Percentiles rank a stretch among this genome's conserved stretches.
These are phyloP conservation scores for Cylindrotheca closterium DNA, from an alignment of 108 stramenopile species.

Conservation along the genomic window DNA sequence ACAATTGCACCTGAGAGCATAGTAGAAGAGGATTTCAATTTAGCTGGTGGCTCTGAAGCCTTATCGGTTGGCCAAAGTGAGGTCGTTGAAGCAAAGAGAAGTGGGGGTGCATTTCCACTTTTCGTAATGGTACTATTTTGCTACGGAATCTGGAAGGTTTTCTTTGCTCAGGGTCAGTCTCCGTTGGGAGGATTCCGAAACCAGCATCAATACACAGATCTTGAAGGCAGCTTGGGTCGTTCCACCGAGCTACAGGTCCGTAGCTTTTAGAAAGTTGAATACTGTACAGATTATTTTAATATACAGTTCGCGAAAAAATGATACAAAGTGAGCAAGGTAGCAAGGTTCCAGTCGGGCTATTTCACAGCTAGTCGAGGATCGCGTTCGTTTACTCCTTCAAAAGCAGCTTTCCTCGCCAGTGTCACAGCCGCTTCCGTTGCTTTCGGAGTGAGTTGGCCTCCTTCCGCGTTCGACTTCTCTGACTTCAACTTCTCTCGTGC, in stretches of 20 bases:
- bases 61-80: no score
- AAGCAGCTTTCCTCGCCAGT: slow-evolving; percentile 79
- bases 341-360: no score
- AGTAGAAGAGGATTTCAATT: neutral
- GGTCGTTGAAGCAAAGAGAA: no score
- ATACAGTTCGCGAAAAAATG: no score
- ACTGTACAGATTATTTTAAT: no score
- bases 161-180: slow-evolving; percentile 14
- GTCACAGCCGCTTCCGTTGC: slow-evolving; percentile 71
- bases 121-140: slow-evolving; percentile 24
- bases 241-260: no score
- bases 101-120: slow-evolving; percentile 16
- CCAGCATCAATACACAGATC: slow-evolving; percentile 15
- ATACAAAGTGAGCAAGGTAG: no score
- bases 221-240: slow-evolving; percentile 2
- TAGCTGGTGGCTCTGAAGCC: neutral
- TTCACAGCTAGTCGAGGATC: slow-evolving; percentile 20
- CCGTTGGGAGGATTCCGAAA: neutral
- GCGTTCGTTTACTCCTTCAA: slow-evolving; percentile 79
- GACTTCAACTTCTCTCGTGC: slow-evolving; percentile 70
- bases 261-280: no score
- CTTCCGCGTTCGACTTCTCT: slow-evolving; percentile 26
- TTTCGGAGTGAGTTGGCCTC: slow-evolving; percentile 39
- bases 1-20: neutral
- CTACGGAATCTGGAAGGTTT: slow-evolving; percentile 33